A percentile compares a stretch with the other conserved stretches of the same genome.
These are phyloP conservation scores for Scutellaria baicalensis DNA, from an alignment of 257 asterid species.

Conservation along the genomic window DNA sequence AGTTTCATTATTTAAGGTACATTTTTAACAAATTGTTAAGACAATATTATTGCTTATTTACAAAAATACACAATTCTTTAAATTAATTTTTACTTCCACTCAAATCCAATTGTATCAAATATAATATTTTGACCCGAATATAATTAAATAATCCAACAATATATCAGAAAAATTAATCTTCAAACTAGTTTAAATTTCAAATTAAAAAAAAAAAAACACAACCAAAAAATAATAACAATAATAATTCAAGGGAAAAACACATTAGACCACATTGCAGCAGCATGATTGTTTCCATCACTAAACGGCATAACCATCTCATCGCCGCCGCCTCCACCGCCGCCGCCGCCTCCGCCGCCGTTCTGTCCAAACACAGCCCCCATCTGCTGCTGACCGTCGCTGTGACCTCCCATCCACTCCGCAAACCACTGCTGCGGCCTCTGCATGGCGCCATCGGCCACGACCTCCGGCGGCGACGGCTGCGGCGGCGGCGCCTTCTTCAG, in stretches of 20 bases:
- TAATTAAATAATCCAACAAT: no score
- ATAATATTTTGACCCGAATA: no score
- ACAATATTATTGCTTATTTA: no score
- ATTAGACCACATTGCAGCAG: constrained; percentile 35
- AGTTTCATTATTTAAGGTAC: no score
- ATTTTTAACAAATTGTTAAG: no score
- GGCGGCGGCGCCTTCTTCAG: constrained; percentile 26
- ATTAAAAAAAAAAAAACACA: no score
- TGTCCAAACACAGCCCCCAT: constrained; percentile 22
- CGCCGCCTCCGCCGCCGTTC: constrained; percentile 16
- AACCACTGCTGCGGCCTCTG: constrained; percentile 44
- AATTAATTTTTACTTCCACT: no score
- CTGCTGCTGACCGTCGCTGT: constrained; percentile 19
- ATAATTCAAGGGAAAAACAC: constrained; percentile 35
- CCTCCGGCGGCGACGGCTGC: neutral
- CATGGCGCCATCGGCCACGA: neutral
- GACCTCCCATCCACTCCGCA: constrained; percentile 36
- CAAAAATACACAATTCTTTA: no score
- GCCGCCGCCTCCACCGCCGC: constrained; percentile 9
- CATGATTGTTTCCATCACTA: constrained; percentile 23
- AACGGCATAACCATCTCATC: constrained; percentile 41
- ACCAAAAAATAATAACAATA: no score
- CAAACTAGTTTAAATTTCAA: no score
- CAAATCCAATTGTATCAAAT: no score
- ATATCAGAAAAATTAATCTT: no score